phyloP scores from a whole-genome alignment of 306 rosid genomes.

The Prunus dulcis region DNA sequence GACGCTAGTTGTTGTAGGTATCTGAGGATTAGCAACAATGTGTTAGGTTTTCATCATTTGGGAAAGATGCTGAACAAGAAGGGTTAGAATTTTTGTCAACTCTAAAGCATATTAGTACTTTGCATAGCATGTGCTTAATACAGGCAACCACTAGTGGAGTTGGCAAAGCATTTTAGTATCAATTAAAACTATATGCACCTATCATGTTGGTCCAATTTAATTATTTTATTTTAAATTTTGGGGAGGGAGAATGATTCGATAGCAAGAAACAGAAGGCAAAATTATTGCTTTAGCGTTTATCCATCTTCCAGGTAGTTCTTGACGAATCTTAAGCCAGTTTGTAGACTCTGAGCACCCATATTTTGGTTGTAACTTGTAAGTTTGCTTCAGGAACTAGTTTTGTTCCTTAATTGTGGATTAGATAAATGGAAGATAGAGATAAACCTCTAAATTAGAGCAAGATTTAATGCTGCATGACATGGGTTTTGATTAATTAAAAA shows the following conservation, averaged over 20 bases:
- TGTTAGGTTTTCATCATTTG: not conserved
- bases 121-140: not conserved
- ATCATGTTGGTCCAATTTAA: too few species aligned
- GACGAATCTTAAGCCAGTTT: not conserved
- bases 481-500: not conserved
- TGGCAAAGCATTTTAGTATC: slow-evolving; percentile 7
- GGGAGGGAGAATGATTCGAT: not conserved
- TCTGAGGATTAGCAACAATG: not conserved
- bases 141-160: slow-evolving; percentile 7
- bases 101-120: too few species aligned
- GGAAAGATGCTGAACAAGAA: not conserved
- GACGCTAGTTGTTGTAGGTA: not conserved
- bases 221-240: too few species aligned
- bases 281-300: not conserved
- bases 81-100: not conserved
- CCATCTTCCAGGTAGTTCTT: not conserved
- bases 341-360: not conserved
- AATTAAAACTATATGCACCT: not conserved
- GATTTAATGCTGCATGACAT: slow-evolving; percentile 6
- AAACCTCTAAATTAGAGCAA: not conserved
- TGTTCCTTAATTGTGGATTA: not conserved
- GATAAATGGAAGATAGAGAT: not conserved
- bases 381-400: slow-evolving; percentile 5
- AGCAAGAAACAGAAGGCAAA: not conserved
- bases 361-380: not conserved